These are phyloP conservation scores for Gomphus sp. DNA, from an alignment of 1,284 basidiomycete genomes.

Conservation along the genomic window DNA sequence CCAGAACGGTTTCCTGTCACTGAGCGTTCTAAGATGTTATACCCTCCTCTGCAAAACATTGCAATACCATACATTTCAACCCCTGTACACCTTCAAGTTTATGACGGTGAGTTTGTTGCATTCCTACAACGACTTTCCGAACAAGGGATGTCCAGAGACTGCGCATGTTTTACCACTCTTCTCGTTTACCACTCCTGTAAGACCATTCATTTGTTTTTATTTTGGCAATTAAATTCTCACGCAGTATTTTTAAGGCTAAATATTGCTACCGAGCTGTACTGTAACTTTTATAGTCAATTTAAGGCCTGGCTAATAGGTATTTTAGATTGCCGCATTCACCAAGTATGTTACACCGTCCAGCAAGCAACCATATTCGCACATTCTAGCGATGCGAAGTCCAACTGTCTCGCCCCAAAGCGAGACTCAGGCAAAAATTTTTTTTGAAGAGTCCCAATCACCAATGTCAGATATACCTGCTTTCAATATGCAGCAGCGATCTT, in stretches of 20 bases:
- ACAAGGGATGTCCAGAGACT: constrained; percentile 41
- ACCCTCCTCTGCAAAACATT: constrained; percentile 59
- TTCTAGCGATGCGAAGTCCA: not conserved
- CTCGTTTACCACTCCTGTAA: constrained; percentile 67
- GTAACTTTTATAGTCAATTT: not conserved
- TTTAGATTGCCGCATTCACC: constrained; percentile 27
- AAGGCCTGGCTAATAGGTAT: not conserved
- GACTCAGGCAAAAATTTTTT: not conserved
- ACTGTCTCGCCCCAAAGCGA: not conserved
- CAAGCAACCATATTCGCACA: not conserved
- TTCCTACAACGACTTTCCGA: not conserved
- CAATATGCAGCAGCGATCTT: not conserved
- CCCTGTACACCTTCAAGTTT: constrained; percentile 86
- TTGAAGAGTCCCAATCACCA: not conserved
- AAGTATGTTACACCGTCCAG: constrained; percentile 24
- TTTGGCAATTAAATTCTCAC: constrained; percentile 16
- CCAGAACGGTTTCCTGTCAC: constrained; percentile 67
- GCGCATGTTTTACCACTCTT: constrained; percentile 74
- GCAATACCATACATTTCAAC: constrained; percentile 44
- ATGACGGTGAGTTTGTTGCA: constrained; percentile 45
- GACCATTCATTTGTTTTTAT: not conserved
- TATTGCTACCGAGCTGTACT: constrained; percentile 38
- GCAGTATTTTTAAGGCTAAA: constrained; percentile 28
- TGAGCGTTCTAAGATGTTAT: constrained; percentile 49
- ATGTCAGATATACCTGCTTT: not conserved